Conservation (phyloP, 2,329 filamentous ascomycete genomes). For the Apiospora marii region DNA sequence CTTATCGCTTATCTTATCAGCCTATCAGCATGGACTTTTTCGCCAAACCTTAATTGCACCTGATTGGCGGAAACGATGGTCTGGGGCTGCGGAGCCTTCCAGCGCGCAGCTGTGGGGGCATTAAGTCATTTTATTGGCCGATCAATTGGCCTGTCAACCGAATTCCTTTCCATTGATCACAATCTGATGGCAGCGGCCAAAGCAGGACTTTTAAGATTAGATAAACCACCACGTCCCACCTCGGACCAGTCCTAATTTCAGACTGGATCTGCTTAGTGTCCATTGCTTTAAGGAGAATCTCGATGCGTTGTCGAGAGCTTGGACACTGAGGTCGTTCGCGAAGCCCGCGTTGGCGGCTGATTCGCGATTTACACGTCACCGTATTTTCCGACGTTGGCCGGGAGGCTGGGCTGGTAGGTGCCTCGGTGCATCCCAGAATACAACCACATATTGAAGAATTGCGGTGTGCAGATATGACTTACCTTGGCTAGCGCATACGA, state of each 20-base stretch:
- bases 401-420: neutral
- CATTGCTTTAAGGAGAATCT: neutral
- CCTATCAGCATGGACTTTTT: neutral
- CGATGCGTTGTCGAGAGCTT: neutral
- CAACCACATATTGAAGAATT: neutral
- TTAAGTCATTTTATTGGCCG: neutral
- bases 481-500: neutral
- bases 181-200: too few relatives aligned
- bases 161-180: too few relatives aligned
- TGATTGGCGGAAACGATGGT: neutral
- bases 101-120: neutral
- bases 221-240: neutral
- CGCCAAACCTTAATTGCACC: neutral
- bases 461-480: neutral
- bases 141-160: neutral
- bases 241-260: neutral
- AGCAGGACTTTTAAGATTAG: neutral
- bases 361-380: neutral
- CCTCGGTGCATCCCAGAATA: neutral
- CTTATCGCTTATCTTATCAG: slow-evolving; percentile 20
- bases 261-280: neutral
- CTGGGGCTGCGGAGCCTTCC: neutral
- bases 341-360: neutral
- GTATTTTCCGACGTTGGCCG: neutral
- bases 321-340: neutral